phyloP scores from a whole-genome alignment of 192 early-diverging fungal genomes.

The Lobulomyces angularis region DNA sequence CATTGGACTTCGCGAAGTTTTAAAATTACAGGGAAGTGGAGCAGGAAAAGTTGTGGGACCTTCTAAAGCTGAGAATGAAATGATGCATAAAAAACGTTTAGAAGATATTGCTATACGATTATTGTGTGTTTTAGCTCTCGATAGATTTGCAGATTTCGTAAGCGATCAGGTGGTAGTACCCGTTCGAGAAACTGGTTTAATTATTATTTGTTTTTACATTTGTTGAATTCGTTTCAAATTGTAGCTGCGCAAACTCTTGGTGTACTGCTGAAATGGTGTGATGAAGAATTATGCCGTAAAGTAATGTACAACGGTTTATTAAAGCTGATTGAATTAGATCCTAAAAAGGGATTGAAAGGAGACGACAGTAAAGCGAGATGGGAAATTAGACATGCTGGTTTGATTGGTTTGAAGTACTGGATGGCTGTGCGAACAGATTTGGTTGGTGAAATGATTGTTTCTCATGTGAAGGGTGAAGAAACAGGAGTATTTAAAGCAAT shows the following conservation, averaged over 20 bases:
- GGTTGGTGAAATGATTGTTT: slow-evolving; percentile 54
- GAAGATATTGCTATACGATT: slow-evolving; percentile 82
- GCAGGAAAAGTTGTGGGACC: slow-evolving; percentile 59
- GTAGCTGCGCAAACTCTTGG: slow-evolving; percentile 62
- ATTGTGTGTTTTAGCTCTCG: slow-evolving; percentile 86
- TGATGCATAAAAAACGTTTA: slow-evolving; percentile 62
- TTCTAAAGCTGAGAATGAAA: slow-evolving; percentile 39
- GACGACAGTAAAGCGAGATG: slow-evolving; percentile 46
- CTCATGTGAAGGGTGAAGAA: slow-evolving; percentile 16
- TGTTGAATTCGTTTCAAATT: slow-evolving; percentile 65
- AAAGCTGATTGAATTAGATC: slow-evolving; percentile 28
- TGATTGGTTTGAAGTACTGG: slow-evolving; percentile 87
- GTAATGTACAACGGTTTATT: slow-evolving; percentile 44
- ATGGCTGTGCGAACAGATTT: slow-evolving; percentile 84
- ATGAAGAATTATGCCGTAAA: slow-evolving; percentile 36
- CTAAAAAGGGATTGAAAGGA: neutral
- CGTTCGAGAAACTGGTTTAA: slow-evolving; percentile 93
- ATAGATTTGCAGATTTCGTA: slow-evolving; percentile 94
- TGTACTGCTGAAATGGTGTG: slow-evolving; percentile 49
- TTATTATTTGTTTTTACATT: too few relatives aligned
- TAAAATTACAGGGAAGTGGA: slow-evolving; percentile 75
- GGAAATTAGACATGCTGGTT: slow-evolving; percentile 85
- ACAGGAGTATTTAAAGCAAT: slow-evolving; percentile 63
- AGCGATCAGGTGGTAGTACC: slow-evolving; percentile 89
- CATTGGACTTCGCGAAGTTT: slow-evolving; percentile 77